Conservation (phyloP, 83 land plant genomes). For the Isoetes engelmannii region DNA sequence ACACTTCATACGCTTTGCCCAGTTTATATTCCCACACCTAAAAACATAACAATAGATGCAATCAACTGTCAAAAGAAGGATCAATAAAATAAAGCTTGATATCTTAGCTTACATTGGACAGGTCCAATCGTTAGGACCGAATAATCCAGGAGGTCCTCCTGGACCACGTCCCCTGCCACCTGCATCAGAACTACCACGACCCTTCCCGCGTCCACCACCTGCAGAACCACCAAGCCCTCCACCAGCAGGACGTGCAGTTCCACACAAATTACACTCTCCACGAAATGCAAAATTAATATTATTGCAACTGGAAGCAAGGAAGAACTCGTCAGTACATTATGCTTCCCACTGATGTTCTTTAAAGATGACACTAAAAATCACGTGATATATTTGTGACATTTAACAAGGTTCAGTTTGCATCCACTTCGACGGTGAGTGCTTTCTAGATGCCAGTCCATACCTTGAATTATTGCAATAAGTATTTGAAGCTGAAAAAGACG, state of each 20-base stretch:
- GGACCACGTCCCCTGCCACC: constrained; percentile 46
- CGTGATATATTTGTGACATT: no score
- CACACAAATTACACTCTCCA: constrained; percentile 95
- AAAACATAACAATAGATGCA: constrained; percentile 3
- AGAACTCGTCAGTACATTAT: no score
- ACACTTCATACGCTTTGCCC: constrained; percentile 94
- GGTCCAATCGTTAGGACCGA: constrained; percentile 97
- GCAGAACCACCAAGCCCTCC: constrained; percentile 43
- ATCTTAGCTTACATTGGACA: constrained; percentile 78
- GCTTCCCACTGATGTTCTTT: no score
- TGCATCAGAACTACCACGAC: constrained; percentile 44
- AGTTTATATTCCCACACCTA: constrained; percentile 97
- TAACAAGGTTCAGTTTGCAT: no score
- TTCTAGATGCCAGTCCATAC: no score
- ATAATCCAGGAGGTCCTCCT: constrained; percentile 75
- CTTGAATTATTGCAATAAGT: no score
- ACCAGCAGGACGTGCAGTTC: constrained; percentile 85
- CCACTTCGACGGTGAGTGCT: no score
- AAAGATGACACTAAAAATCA: no score
- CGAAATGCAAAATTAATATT: constrained; percentile 96
- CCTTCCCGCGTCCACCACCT: constrained; percentile 54
- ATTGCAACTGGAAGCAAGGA: constrained; percentile 49
- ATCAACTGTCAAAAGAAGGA: not conserved
- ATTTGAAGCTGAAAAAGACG: no score
- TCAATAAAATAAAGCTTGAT: not conserved